phyloP scores from a whole-genome alignment of 2,329 filamentous ascomycete genomes.

The Coniochaeta prunicola region DNA sequence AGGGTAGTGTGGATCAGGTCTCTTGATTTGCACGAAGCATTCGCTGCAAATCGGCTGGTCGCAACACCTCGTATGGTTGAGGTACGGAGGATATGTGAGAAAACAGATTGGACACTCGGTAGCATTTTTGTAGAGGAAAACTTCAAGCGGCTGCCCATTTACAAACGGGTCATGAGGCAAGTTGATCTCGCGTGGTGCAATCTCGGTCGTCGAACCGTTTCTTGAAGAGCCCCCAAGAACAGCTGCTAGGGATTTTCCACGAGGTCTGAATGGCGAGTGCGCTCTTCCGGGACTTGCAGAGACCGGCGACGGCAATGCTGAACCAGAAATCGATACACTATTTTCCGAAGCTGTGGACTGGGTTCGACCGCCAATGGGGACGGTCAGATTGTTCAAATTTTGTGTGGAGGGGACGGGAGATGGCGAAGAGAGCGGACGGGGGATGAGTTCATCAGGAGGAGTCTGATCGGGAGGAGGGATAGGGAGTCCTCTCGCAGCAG shows the following conservation, averaged over 20 bases:
- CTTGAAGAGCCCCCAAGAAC: conserved; percentile 68
- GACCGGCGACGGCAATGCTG: conserved; percentile 51
- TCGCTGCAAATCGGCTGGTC: conserved; percentile 96
- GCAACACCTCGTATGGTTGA: conserved; percentile 92
- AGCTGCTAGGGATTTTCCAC: conserved; percentile 83
- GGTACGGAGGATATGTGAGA: conserved; percentile 86
- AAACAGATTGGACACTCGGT: conserved; percentile 95
- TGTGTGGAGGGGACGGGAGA: conserved; percentile 47
- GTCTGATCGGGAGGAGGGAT: conserved; percentile 80
- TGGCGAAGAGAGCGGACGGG: conserved; percentile 32
- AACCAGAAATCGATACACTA: conserved; percentile 52
- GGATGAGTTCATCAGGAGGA: conserved; percentile 58
- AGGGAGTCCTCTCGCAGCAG: conserved; percentile 74
- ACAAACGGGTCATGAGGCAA: conserved; percentile 79
- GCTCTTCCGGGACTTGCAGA: conserved; percentile 38
- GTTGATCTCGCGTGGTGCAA: conserved; percentile 69
- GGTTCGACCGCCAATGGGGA: conserved; percentile 71
- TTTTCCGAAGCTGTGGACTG: conserved; percentile 73
- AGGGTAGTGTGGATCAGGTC: conserved; percentile 82
- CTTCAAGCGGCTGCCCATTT: conserved; percentile 90
- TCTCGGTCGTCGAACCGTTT: conserved; percentile 64
- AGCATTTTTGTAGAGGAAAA: conserved; percentile 86
- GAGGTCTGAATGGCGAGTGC: conserved; percentile 64
- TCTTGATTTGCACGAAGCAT: conserved; percentile 98
- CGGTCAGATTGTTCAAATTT: conserved; percentile 64